Conservation (phyloP, 129 eudicot species). For the Logfia minima region DNA sequence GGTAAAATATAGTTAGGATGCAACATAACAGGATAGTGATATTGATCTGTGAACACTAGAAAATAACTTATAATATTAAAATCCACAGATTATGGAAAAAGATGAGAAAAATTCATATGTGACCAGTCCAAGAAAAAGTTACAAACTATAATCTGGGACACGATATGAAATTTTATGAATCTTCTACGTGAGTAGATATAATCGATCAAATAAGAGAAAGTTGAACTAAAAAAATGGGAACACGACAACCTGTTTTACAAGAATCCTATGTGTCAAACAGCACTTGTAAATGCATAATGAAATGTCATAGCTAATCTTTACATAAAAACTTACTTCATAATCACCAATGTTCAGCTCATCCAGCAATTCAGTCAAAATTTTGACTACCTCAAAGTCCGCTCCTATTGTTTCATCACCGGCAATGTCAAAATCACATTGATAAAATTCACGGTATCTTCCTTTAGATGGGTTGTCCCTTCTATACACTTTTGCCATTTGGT, state of each 20-base stretch:
- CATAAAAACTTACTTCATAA: conserved; percentile 60
- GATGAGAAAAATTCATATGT: too few relatives aligned
- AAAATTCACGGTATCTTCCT: conserved; percentile 96
- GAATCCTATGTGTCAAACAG: not conserved
- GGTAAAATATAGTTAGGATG: not conserved
- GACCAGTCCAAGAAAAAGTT: too few relatives aligned
- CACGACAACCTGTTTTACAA: not conserved
- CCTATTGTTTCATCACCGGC: conserved; percentile 83
- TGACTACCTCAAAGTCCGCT: conserved; percentile 86
- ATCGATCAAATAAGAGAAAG: not conserved
- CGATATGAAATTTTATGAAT: not conserved
- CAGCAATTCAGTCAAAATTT: conserved; percentile 76
- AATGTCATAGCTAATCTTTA: not conserved
- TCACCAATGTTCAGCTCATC: conserved; percentile 83
- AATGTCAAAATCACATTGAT: conserved; percentile 95
- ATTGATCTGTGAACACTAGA: not conserved
- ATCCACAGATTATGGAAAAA: too few relatives aligned
- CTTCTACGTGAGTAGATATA: not conserved
- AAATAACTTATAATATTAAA: too few relatives aligned
- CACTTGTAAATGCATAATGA: not conserved
- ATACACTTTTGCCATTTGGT: conserved; percentile 87
- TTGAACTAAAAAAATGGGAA: not conserved
- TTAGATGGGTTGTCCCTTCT: conserved; percentile 95
- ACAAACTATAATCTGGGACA: too few relatives aligned
- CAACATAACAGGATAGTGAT: not conserved